Base-by-base conservation (phyloP, 2,329 filamentous ascomycete species). In the Nothopassalora personata region DNA sequence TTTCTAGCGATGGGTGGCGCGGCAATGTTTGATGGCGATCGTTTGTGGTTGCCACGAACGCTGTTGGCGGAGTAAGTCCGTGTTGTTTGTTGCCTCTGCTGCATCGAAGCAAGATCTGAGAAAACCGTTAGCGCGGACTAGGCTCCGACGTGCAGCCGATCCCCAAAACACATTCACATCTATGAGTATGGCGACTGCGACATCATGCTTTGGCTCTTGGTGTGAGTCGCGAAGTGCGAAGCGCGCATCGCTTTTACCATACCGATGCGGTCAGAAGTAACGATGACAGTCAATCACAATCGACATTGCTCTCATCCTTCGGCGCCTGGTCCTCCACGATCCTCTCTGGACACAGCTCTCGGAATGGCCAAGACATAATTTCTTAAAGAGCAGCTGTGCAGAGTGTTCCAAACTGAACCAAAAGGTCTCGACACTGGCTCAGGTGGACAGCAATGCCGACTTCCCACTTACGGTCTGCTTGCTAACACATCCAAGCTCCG, bases 61-160 rank as follows among this genome's bases (percentile, higher is more conserved):
- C 63, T 66, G 56, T 64, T 65, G 5, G 70, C 67, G 55, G 66
- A 76, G 70, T 63, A 64, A 13, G 64, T 65, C 28, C 75, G 72
- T 27, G 72, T 67, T 47, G 72, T 65, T 66, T 76, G 76, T 63
- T 78, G 77, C 36, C 72, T 73, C 50, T 77, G 76, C 64, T 78
- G 77, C 73, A 78, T 77, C 7, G 75, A 74, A 50, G 77, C 77
- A 57, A 79, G 71, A 69, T 80, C 79, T 77, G 63, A 23, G 55
- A 58, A 43, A 39, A 33, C 52, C 59, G 60, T 60, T 45, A 53
- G 51, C 23, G 28, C 30, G 39, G 30, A 30, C 48, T 51, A 30
- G 49, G 39, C 46, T 30, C 34, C 46, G 56, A 50, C 13, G 23
- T 43, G 39, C 18, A 4, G 15, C 39, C 39, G 39, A 43, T 43